Evolutionary conservation across 148 eudicot genomes (phyloP), one percentile per base, ranked within the genome.

Genomic region (Polygonum aviculare): DNA sequence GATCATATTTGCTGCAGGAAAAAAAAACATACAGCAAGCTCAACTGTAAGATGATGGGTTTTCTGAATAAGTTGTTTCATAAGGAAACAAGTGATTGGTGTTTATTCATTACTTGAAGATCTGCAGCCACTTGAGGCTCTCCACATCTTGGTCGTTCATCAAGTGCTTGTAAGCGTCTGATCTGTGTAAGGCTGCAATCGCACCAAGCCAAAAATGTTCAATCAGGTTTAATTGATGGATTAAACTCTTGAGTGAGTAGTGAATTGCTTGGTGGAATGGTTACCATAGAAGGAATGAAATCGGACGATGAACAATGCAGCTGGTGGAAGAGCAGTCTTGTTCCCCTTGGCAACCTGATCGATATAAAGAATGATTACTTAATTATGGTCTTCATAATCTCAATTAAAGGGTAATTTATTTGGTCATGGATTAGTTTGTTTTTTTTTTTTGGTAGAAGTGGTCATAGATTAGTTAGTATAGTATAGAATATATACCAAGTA

Each of bases 61-160:
- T 51, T 9, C 6, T 51, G n/a, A 14, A 51, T 14, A 3, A 51
- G 55, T 16, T 51, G 6, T 16, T 14, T 51, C 16, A 5, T 1
- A 16, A 3, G n/a, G 5, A 51, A 50, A 50, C n/a, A 22, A 11
- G 36, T 9, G 67, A 60, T 60, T 26, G 69, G 3, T 31, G 3
- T 60, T 3, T n/a, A 74, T 60, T 50, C 9, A 18, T 82, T 79
- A 87, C 93, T 86, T 93, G 83, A 93, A 93, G 57, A 93, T 71
- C 4, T 88, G 80, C 16, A 93, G 90, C 98, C 98, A 93, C 80
- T 90, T 87, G 70, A 93, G 41, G 75, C 87, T 90, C 81, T 88
- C 90, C 52, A n/a, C 78, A 52, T 93, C 98, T 60, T 93, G 92
- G 4, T 86, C 90, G 54, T 93, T 91, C 93, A 93, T 82, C 77